Evolutionary conservation across 306 rosid species (phyloP), one percentile per base, ranked within the genome.

Genomic region (Dalbergia cochinchinensis): DNA sequence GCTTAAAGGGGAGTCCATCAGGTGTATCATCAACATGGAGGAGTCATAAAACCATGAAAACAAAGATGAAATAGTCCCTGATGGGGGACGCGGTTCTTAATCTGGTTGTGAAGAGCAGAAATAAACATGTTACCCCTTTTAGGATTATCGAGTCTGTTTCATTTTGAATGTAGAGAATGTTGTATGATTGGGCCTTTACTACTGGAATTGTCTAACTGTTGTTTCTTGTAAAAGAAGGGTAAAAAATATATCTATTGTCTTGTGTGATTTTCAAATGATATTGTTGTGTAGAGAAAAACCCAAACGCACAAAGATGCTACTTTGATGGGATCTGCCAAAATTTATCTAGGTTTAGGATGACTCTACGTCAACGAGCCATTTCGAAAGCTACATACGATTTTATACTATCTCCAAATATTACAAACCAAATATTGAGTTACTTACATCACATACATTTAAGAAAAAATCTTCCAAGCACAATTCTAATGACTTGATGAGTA

Each of bases 1-100:
- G 97, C 70, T 86, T 80, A 80, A 82, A 31, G 97, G 97, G 65
- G 13, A 90, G 90, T 79, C 94, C 15, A 89, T 92, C 68, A 80
- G 96, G 4, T 92, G 96, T 77, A 83, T 92, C 67, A 90, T 92
- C 54, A 26, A 68, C 4, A 86, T 92, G 95, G 86, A 50, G 15
- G 76, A 83, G 6, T 37, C 3, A 37, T 88, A 82, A 73, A 53
- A n/a, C 34, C 54, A 0, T 61, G n/a, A 26, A n/a, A 67, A 5
- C 63, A 20, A 5, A 15, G 79, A 19, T 72, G 65, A 4, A 11
- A 60, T 54, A 34, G 65, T 73, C 51, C 64, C 53, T 48, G 16
- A 7, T 42, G 33, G 42, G 59, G 64, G 68, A 72, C 19, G 9
- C 7, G 16, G 37, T 73, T 55, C 26, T 45, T 39, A 63, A 15